phyloP scores from a whole-genome alignment of 805 yeast species.

The Suhomyces kilbournensis region DNA sequence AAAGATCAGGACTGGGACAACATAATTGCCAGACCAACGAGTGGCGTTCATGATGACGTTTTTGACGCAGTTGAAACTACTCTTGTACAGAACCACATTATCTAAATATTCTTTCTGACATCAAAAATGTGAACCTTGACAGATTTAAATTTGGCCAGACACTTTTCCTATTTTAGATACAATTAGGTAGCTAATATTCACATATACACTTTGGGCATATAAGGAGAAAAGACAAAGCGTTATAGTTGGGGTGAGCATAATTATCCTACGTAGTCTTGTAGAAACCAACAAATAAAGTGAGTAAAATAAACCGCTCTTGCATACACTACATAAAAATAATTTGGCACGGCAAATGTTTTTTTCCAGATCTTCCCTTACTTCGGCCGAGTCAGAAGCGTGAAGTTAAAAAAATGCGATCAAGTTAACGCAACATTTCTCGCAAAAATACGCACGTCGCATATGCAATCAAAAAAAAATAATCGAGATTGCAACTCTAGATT shows the following conservation, averaged over 20 bases:
- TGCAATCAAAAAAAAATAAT: background rate
- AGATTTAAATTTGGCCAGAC: background rate
- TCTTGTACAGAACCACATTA: conserved; percentile 8
- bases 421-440: background rate
- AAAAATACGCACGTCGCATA: background rate
- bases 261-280: background rate
- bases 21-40: conserved; percentile 42
- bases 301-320: background rate
- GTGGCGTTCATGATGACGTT: conserved; percentile 51
- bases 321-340: background rate
- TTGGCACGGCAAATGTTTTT: background rate
- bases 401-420: background rate
- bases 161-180: background rate
- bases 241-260: background rate
- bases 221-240: background rate
- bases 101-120: background rate
- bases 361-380: background rate
- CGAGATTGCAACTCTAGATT: background rate
- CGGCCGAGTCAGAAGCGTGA: background rate
- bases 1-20: conserved; percentile 50
- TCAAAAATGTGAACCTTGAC: background rate
- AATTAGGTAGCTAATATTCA: background rate
- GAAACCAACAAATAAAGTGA: background rate
- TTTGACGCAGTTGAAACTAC: conserved; percentile 39
- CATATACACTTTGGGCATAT: background rate